Evolutionary conservation across 768 basidiomycete species (phyloP).

Genomic region (Termitomyces sp.): DNA sequence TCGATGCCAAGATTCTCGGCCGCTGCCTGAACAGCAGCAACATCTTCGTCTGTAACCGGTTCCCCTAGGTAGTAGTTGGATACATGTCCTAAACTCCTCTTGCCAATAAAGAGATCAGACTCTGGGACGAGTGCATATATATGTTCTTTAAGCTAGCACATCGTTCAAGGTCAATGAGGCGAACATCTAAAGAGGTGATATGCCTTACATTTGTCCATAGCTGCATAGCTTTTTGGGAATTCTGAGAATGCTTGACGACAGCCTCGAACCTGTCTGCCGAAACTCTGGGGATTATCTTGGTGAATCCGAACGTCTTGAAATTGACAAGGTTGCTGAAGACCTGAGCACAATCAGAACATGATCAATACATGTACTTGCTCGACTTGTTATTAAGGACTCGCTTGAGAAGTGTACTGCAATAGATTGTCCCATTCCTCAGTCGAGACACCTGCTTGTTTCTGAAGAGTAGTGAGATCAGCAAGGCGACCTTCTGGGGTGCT

Average conservation of each 20-base stretch:
- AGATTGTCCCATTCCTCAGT: conserved; percentile 63
- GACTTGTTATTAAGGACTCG: conserved; percentile 20
- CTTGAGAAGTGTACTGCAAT: conserved; percentile 73
- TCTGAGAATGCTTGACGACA: conserved; percentile 57
- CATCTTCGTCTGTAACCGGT: conserved; percentile 69
- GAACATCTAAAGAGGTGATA: not conserved
- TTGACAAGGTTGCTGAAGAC: conserved; percentile 64
- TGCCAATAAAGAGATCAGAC: conserved; percentile 69
- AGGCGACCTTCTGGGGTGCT: conserved; percentile 50
- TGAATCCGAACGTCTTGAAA: conserved; percentile 79
- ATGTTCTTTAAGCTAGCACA: conserved; percentile 58
- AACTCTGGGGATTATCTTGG: conserved; percentile 79
- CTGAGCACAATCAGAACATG: conserved; percentile 18
- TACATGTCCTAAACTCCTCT: conserved; percentile 69
- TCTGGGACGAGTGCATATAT: conserved; percentile 70
- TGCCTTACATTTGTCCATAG: conserved; percentile 57
- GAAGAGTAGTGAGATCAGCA: conserved; percentile 49
- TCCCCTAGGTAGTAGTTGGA: conserved; percentile 86
- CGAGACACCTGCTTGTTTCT: conserved; percentile 47
- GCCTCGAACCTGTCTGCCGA: conserved; percentile 54
- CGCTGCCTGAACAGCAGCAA: conserved; percentile 66
- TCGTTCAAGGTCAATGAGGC: not conserved
- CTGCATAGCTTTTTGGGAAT: conserved; percentile 45
- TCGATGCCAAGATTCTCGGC: conserved; percentile 75
- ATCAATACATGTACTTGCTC: not conserved